These are phyloP conservation scores for Rhizopogon vinicolor DNA, from an alignment of 768 basidiomycete genomes.

Conservation along the genomic window DNA sequence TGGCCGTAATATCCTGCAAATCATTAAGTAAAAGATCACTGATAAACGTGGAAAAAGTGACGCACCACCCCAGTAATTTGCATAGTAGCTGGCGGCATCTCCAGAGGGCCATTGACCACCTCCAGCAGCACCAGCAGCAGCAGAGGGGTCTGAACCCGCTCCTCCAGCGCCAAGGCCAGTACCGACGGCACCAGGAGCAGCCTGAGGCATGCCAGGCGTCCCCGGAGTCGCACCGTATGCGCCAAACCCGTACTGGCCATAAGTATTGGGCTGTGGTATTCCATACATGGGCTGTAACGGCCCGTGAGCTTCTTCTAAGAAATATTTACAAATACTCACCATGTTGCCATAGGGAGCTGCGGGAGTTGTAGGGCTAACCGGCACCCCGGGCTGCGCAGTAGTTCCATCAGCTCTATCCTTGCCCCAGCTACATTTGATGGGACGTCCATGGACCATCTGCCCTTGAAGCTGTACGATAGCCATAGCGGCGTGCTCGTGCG, in stretches of 20 bases:
- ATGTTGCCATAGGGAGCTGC: slow-evolving; percentile 72
- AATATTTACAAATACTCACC: slow-evolving; percentile 36
- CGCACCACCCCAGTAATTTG: slow-evolving; percentile 82
- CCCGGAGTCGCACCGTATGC: slow-evolving; percentile 52
- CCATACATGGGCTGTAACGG: slow-evolving; percentile 75
- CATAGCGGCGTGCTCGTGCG: slow-evolving; percentile 97
- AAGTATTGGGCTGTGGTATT: slow-evolving; percentile 78
- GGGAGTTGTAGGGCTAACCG: slow-evolving; percentile 59
- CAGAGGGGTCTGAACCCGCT: slow-evolving; percentile 51
- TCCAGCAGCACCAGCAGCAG: slow-evolving; percentile 43
- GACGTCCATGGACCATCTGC: slow-evolving; percentile 94
- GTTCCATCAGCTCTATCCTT: slow-evolving; percentile 86
- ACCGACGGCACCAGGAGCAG: slow-evolving; percentile 49
- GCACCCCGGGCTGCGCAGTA: slow-evolving; percentile 39
- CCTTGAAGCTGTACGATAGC: slow-evolving; percentile 97
- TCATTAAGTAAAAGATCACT: slow-evolving; percentile 1
- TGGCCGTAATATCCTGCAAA: slow-evolving; percentile 76
- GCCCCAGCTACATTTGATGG: slow-evolving; percentile 99
- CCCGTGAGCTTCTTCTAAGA: slow-evolving; percentile 5
- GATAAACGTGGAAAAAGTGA: slow-evolving; percentile 6
- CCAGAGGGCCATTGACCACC: slow-evolving; percentile 71
- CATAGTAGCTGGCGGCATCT: slow-evolving; percentile 73
- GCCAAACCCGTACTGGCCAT: slow-evolving; percentile 72
- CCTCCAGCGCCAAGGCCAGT: slow-evolving; percentile 53
- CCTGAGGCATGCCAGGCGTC: slow-evolving; percentile 49